A percentile compares a stretch with the other conserved stretches of the same genome.
These are phyloP conservation scores for Decorospora gaudefroyi DNA, from an alignment of 2,329 filamentous ascomycete species.

Conservation along the genomic window DNA sequence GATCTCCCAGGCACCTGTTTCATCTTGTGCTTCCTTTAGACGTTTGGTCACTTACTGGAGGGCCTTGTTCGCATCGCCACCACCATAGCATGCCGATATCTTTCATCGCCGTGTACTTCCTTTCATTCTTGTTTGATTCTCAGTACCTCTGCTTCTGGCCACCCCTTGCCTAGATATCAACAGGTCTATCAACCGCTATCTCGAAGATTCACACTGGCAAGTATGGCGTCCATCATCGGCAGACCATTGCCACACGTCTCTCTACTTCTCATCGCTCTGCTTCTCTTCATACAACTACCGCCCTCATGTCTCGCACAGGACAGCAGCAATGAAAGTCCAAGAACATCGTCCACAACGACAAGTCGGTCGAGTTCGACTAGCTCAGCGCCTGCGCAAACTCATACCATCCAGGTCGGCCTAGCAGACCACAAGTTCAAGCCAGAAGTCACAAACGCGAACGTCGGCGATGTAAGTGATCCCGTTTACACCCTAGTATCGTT, in stretches of 20 bases:
- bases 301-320: constrained; percentile 18
- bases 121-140: constrained; percentile 11
- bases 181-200: neutral
- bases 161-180: neutral
- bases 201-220: neutral
- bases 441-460: constrained; percentile 43
- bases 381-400: constrained; percentile 27
- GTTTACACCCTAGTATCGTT: too few species aligned
- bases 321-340: neutral
- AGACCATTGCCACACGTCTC: neutral
- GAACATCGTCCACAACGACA: constrained; percentile 6
- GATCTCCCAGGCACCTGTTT: constrained; percentile 9
- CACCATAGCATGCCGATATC: neutral
- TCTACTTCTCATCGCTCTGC: neutral
- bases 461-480: constrained; percentile 47
- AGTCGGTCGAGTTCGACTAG: constrained; percentile 17
- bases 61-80: constrained; percentile 14
- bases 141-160: neutral
- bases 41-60: neutral
- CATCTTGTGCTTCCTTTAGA: constrained; percentile 9
- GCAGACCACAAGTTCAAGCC: constrained; percentile 47
- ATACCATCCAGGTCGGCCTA: constrained; percentile 48
- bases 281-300: constrained; percentile 1
- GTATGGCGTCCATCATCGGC: neutral
- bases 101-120: neutral